Conservation (phyloP, 192 early-diverging fungal genomes). For the Coemansia umbellata region DNA sequence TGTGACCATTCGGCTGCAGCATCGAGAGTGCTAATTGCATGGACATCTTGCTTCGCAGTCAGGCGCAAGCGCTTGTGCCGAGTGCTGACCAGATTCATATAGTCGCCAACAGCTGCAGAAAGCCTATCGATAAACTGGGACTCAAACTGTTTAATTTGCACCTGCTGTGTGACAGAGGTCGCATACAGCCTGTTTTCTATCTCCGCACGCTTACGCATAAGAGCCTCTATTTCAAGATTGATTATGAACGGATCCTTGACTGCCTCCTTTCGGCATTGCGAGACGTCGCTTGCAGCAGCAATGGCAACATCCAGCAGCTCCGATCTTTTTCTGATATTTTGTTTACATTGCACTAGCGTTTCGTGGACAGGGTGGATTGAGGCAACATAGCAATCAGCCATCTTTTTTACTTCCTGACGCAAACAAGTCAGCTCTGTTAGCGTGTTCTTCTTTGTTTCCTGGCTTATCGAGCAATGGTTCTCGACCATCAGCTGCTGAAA, state of each 20-base stretch:
- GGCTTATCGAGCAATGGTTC: conserved; percentile 39
- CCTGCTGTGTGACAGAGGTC: conserved; percentile 13
- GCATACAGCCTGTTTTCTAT: conserved; percentile 10
- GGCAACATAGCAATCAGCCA: conserved; percentile 16
- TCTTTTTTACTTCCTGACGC: conserved; percentile 2
- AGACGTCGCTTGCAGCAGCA: conserved; percentile 3
- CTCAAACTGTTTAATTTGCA: conserved; percentile 24
- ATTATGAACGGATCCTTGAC: conserved; percentile 47
- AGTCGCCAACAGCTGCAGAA: conserved; percentile 1
- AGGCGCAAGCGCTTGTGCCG: conserved; percentile 26
- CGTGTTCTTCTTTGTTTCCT: conserved; percentile 14
- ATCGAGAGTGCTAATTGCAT: conserved; percentile 16
- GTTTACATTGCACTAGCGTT: conserved; percentile 23
- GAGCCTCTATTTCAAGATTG: conserved; percentile 41
- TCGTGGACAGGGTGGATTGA: conserved; percentile 8
- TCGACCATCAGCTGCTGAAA: conserved; percentile 48
- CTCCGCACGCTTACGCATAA: conserved; percentile 39
- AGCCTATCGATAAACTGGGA: conserved; percentile 23
- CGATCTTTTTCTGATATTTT: conserved; percentile 7
- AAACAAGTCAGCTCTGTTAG: conserved; percentile 11
- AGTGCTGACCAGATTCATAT: conserved; percentile 15
- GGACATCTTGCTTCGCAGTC: conserved; percentile 16
- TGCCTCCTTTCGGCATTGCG: conserved; percentile 1
- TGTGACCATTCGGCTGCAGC: conserved; percentile 26
- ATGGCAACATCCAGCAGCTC: conserved; percentile 19